phyloP scores from a whole-genome alignment of 176 grass and related monocot species.

The Guadua angustifolia region DNA sequence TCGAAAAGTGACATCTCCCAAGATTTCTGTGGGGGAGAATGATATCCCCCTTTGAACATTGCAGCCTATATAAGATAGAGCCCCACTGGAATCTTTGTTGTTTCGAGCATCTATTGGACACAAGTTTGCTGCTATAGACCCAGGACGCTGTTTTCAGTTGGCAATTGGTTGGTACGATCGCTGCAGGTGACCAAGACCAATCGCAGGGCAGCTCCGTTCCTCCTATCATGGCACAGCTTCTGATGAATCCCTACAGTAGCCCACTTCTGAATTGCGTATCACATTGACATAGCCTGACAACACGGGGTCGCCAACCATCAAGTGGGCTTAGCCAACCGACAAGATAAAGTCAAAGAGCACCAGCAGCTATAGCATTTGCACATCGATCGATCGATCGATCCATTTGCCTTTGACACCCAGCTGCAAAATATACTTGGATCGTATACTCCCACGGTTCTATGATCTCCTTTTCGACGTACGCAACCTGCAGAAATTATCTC shows the following conservation, averaged over 20 bases:
- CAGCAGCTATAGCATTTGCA: conserved; percentile 33
- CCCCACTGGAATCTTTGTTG: conserved; percentile 50
- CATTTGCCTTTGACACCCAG: conserved; percentile 33
- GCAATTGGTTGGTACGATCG: conserved; percentile 61
- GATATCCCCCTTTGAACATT: conserved; percentile 60
- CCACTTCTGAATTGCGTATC: conserved; percentile 36
- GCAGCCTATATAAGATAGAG: conserved; percentile 50
- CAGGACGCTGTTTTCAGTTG: conserved; percentile 52
- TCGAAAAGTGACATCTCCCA: conserved; percentile 44
- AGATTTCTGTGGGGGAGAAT: conserved; percentile 53
- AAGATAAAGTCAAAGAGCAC: conserved; percentile 88
- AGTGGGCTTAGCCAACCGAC: conserved; percentile 71
- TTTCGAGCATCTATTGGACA: conserved; percentile 59
- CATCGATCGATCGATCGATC: conserved; percentile 23
- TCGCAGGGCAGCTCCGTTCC: conserved; percentile 45
- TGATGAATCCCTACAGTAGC: conserved; percentile 53
- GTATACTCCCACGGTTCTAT: conserved; percentile 36
- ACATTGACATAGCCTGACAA: conserved; percentile 49
- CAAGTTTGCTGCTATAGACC: conserved; percentile 38
- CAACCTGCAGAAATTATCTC: conserved; percentile 35
- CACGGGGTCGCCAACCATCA: conserved; percentile 43
- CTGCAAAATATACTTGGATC: conserved; percentile 37
- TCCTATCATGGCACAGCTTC: conserved; percentile 45
- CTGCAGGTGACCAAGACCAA: conserved; percentile 50
- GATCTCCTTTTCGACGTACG: conserved; percentile 5